Base-by-base conservation (phyloP, 2,329 filamentous ascomycete genomes). In the Paracorniculantispora psalliotae region DNA sequence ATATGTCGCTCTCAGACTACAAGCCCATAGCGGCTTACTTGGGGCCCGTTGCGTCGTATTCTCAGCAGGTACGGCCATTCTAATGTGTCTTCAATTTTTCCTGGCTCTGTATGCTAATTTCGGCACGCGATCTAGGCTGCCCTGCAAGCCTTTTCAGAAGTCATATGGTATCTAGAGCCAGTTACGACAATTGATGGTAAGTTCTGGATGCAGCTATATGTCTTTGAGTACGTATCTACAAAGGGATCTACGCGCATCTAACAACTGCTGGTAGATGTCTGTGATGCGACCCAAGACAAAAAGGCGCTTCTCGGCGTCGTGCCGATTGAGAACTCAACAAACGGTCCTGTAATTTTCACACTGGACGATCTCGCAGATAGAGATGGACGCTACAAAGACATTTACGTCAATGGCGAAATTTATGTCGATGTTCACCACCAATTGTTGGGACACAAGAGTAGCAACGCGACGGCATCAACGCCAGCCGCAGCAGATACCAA, bases 281-380 rank as follows among this genome's bases (percentile, higher is more conserved):
- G 97, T 72, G 79, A 86, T 53, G 81, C 86, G 17, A 89, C 96
- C 6, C 91, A 96, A 68, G 78, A 80, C 39, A 81, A 83, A 60
- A 70, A 77, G 47, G 84, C 84, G 0, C 74, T 81, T 55, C 87
- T 87, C 59, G 94, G 92, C 65, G 89, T 97, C 33, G 89, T 97
- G 1, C 94, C 94, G 7, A 92, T 96, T 73, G 93, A 97, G 71
- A 99, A 99, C 78, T 96, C 90, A 43, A 93, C 91, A 70, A 96
- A 97, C 73, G 94, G 94, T 68, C 88, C 89, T 57, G 94, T 99
- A 52, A 86, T 94, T 59, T 90, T 91, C 72, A 96, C 92, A 0
- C 82, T 97, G 25, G 92, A 97, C 73, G 84, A 93, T 64, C 85
- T 99, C 61, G 91, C 91, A 64, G 91, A 96, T 74, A 80, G 89